These are phyloP conservation scores for Mikania micrantha DNA, from an alignment of 129 eudicot species.

Conservation along the genomic window DNA sequence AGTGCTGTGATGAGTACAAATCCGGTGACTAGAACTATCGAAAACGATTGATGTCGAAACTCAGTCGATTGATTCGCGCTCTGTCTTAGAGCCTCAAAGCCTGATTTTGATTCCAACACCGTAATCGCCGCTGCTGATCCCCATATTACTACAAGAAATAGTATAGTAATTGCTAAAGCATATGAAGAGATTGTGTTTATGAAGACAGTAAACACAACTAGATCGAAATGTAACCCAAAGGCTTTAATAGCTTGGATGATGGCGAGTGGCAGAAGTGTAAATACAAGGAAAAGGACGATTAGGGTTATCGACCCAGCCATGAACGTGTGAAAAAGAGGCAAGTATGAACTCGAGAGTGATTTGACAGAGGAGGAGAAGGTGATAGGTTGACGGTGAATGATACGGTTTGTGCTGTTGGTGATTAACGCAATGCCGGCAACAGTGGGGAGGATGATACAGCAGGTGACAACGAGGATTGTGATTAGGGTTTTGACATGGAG, in stretches of 20 bases:
- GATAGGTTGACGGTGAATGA: conserved; percentile 8
- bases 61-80: conserved; percentile 42
- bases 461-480: not conserved
- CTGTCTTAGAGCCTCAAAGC: conserved; percentile 36
- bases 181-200: not conserved
- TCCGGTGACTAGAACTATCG: conserved; percentile 22
- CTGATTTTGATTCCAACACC: conserved; percentile 51
- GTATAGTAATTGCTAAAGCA: not conserved
- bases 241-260: not conserved
- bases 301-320: not conserved
- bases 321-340: conserved; percentile 9
- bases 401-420: conserved; percentile 6
- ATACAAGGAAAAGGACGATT: not conserved
- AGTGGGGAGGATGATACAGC: conserved; percentile 7
- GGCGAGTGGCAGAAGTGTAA: not conserved
- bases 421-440: conserved; percentile 5
- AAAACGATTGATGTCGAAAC: conserved; percentile 26
- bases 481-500: not conserved
- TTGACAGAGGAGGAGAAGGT: conserved; percentile 21
- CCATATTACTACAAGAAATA: conserved; percentile 33
- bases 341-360: conserved; percentile 2
- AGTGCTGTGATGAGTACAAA: conserved; percentile 9
- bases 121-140: conserved; percentile 34
- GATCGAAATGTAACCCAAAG: conserved; percentile 21
- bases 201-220: not conserved